phyloP scores from a whole-genome alignment of 768 basidiomycete genomes.

The Lactarius indigo region DNA sequence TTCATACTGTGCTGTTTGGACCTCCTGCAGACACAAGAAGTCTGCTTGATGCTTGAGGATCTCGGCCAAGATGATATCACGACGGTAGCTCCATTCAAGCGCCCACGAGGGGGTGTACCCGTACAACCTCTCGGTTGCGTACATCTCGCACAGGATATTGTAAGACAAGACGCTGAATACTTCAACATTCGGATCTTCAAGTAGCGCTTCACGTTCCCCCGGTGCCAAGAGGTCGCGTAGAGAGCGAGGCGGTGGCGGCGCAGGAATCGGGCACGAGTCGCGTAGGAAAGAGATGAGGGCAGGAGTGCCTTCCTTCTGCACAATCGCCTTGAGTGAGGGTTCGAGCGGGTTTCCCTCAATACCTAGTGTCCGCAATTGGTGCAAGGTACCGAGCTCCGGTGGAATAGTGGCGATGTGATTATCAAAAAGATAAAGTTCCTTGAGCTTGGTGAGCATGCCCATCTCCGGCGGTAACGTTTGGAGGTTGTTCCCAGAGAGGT shows the following conservation, averaged over 20 bases:
- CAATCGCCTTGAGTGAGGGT: constrained; percentile 63
- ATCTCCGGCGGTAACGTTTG: constrained; percentile 76
- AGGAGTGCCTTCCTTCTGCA: constrained; percentile 94
- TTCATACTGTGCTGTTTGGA: constrained; percentile 89
- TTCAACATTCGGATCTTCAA: constrained; percentile 66
- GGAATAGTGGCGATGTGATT: constrained; percentile 88
- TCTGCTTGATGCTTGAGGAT: constrained; percentile 78
- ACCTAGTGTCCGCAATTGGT: constrained; percentile 89
- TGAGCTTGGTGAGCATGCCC: constrained; percentile 84
- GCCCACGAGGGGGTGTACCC: constrained; percentile 98
- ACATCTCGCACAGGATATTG: constrained; percentile 92
- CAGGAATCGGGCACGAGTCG: constrained; percentile 83
- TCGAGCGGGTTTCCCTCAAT: constrained; percentile 98
- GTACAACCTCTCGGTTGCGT: constrained; percentile 84
- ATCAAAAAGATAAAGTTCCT: constrained; percentile 94
- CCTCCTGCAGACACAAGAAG: constrained; percentile 93
- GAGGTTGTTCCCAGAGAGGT: constrained; percentile 87
- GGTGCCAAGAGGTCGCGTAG: constrained; percentile 66
- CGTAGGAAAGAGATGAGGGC: constrained; percentile 88
- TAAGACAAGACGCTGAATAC: constrained; percentile 80
- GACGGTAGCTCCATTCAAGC: constrained; percentile 91
- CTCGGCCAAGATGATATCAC: constrained; percentile 83
- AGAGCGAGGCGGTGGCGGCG: constrained; percentile 73
- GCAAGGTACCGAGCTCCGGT: constrained; percentile 81
- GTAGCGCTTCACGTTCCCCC: constrained; percentile 55